These are phyloP conservation scores for Pilasporangium apinafurcum DNA, from an alignment of 352 stramenopile species.

Conservation along the genomic window DNA sequence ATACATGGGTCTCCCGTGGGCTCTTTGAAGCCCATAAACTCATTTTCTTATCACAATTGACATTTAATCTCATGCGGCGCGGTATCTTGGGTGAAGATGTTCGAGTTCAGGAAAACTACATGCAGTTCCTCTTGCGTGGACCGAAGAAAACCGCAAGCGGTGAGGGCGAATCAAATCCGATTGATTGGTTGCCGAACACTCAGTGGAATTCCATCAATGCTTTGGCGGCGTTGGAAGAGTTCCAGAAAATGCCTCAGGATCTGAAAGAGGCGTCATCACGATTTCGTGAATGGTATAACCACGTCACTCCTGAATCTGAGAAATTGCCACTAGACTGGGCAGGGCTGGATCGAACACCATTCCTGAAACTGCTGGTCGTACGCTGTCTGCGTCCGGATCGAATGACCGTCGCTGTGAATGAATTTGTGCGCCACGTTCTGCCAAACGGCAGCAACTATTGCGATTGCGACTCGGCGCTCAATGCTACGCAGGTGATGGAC, in stretches of 20 bases:
- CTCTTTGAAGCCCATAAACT: constrained; percentile 97
- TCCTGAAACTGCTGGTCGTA: constrained; percentile 96
- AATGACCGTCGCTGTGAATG: constrained; percentile 92
- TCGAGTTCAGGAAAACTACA: constrained; percentile 92
- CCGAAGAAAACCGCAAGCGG: constrained; percentile 61
- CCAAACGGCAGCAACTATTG: constrained; percentile 93
- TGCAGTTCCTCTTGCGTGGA: constrained; percentile 94
- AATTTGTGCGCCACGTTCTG: constrained; percentile 92
- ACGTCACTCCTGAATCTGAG: constrained; percentile 93
- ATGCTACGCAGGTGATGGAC: constrained; percentile 94
- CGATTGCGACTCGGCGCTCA: constrained; percentile 95
- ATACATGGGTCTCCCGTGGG: constrained; percentile 94
- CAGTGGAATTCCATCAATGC: constrained; percentile 91
- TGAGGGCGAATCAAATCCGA: constrained; percentile 65
- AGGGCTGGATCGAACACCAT: constrained; percentile 91
- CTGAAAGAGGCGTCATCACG: constrained; percentile 92
- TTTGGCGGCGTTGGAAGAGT: constrained; percentile 92
- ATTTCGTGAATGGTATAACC: constrained; percentile 98
- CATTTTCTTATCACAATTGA: constrained; percentile 96
- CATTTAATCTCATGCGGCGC: constrained; percentile 96
- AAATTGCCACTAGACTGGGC: constrained; percentile 97
- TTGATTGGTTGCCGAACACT: constrained; percentile 90
- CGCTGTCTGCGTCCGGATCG: constrained; percentile 91
- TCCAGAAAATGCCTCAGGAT: constrained; percentile 95
- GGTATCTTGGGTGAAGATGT: constrained; percentile 93